Base-by-base conservation (phyloP, 805 yeast genomes). In the Candida peoriensis region DNA sequence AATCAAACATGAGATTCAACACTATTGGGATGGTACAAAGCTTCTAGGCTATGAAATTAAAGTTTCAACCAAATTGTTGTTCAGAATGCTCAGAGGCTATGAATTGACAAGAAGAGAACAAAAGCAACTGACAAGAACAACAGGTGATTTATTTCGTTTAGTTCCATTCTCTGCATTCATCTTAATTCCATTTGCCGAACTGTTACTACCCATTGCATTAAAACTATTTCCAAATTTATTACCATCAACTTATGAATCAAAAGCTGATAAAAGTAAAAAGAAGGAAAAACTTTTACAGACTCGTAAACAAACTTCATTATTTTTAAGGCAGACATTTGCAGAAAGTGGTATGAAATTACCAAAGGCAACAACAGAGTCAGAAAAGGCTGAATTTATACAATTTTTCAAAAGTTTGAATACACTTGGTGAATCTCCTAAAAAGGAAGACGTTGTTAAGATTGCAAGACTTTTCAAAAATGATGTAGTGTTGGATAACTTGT, bases 1-100 rank as follows among this genome's bases (percentile, higher is more conserved):
- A 55, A 78, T 90, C 38, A 90, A 88, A 57, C 90, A 85, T 52
- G 97, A 84, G 59, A 86, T 82, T 5, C 74, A 76, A 33, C 98
- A 90, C 60, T 89, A 88, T 60, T 86, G 96, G 96, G 84, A 79
- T 53, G 98, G 98, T 35, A 89, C 98, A 15, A 90, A 89, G 62
- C 73, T 93, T 37, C 66, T 90, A 30, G 97, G 97, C 3, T 76
- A 85, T 51, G 98, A 93, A 62, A 72, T 88, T 33, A 82, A 77
- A 57, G 81, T 93, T 28, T 83, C 96, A 2, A 75, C 85, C 27
- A 83, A 86, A 59, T 73, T 90, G 32, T 66, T 88, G 32, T 60
- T 84, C 53, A 93, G 87, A 55, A 69, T 86, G 74, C 77, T 84
- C 6, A 76, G 95, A 5, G 98, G 98, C 13, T 87, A 93, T 55